These are phyloP conservation scores for Colletotrichum liriopes DNA, from an alignment of 2,329 filamentous ascomycete genomes.

Conservation along the genomic window DNA sequence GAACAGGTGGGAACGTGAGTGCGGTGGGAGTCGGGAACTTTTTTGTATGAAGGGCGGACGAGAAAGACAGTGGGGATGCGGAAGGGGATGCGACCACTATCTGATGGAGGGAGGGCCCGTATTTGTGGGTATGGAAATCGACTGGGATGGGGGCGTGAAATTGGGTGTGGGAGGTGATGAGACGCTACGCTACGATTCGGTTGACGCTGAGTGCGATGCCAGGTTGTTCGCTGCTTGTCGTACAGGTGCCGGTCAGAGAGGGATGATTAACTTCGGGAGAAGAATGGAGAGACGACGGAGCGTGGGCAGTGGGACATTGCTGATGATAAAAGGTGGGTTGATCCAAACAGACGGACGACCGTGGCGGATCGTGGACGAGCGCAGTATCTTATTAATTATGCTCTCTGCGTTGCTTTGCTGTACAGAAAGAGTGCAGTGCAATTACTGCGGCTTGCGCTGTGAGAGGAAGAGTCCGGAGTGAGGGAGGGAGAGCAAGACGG, in stretches of 20 bases:
- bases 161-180: constrained; percentile 31
- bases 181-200: constrained; percentile 19
- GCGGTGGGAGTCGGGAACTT: constrained; percentile 44
- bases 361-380: constrained; percentile 22
- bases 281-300: background rate
- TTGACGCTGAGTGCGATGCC: constrained; percentile 9
- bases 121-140: constrained; percentile 41
- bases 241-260: background rate
- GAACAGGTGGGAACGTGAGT: constrained; percentile 22
- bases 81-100: constrained; percentile 43
- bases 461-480: constrained; percentile 29
- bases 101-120: constrained; percentile 43
- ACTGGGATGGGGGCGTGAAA: constrained; percentile 35
- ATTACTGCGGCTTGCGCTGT: constrained; percentile 12
- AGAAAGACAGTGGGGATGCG: constrained; percentile 37
- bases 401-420: constrained; percentile 10
- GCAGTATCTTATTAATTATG: constrained; percentile 34
- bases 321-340: constrained; percentile 20
- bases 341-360: constrained; percentile 1
- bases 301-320: background rate
- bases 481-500: constrained; percentile 7
- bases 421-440: background rate
- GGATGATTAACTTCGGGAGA: background rate
- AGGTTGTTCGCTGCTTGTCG: constrained; percentile 4
- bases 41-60: constrained; percentile 42